Evolutionary conservation across 2,329 filamentous ascomycete species (phyloP), one percentile per base, ranked within the genome.

Genomic region (Fusarium bulbicola): DNA sequence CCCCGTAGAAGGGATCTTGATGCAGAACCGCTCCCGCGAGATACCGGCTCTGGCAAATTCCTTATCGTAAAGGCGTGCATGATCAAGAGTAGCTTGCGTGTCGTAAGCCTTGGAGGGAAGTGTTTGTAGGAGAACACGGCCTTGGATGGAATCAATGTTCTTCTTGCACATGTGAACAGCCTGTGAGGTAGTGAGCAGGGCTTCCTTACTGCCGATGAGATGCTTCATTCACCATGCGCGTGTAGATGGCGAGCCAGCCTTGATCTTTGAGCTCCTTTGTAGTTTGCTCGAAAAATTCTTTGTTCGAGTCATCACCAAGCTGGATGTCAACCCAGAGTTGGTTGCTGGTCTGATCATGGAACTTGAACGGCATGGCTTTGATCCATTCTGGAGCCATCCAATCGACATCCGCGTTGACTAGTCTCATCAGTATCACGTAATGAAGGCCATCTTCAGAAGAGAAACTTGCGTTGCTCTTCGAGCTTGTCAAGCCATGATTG

Each of bases 301-400:
- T 79, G 74, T 87, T 87, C 61, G 82, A 83, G 24, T 80, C 80
- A 59, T 84, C 76, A 32, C 80, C 80, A 66, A 87, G 82, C 68
- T 86, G 83, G 34, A 83, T 81, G 60, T 87, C 84, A 34, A 86
- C 85, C 80, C 82, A 84, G 9, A 84, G 79, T 74, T 87, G 85
- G 73, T 87, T 87, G 77, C 84, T 86, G 8, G 85, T 87, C 78
- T 86, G 84, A 69, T 87, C 85, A 64, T 86, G 82, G 32, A 84
- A 83, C 8, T 79, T 80, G 66, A 86, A 82, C 16, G 82, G 81
- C 76, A 86, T 83, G n/a, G 76, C 77, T 62, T 83, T 83, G 68
- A 86, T 83, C 73, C 84, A 86, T 20, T 85, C 83, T 2, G 85
- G 82, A 65, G 86, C 85, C 85, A 87, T 87, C 81, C 84, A 86